Percentiles rank a stretch among this genome's conserved stretches.
Evolutionary conservation across 192 early-diverging fungal species (phyloP).

Genomic region (Obelidium mucronatum): DNA sequence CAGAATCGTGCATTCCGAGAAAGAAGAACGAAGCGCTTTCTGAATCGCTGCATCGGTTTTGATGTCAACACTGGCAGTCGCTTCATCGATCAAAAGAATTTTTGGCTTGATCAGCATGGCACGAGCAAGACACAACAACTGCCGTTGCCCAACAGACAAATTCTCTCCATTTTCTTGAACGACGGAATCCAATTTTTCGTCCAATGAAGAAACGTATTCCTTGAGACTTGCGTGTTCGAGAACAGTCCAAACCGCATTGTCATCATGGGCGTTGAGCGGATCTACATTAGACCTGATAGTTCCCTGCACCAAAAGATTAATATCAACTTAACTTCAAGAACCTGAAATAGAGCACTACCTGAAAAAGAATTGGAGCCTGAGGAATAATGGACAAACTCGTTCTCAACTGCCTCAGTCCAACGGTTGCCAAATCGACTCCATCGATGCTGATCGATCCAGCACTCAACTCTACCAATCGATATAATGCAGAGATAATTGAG

Average conservation of each 20-base stretch:
- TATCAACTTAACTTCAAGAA: no score
- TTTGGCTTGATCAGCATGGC: slow-evolving; percentile 43
- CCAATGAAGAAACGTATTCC: slow-evolving; percentile 29
- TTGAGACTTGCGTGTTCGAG: slow-evolving; percentile 56
- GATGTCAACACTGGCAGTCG: slow-evolving; percentile 59
- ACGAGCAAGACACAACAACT: slow-evolving; percentile 57
- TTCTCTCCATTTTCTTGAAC: slow-evolving; percentile 74
- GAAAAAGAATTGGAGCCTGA: slow-evolving; percentile 4
- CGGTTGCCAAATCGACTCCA: slow-evolving; percentile 33
- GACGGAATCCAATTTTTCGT: slow-evolving; percentile 43
- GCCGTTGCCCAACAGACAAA: slow-evolving; percentile 50
- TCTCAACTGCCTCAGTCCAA: slow-evolving; percentile 17
- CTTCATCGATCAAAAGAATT: slow-evolving; percentile 49
- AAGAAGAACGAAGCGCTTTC: slow-evolving; percentile 30
- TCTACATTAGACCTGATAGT: slow-evolving; percentile 23
- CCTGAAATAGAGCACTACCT: no score
- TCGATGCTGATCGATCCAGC: slow-evolving; percentile 67
- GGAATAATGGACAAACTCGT: slow-evolving; percentile 2
- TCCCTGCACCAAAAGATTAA: slow-evolving; percentile 9
- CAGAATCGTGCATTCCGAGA: slow-evolving; percentile 53
- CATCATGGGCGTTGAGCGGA: slow-evolving; percentile 3
- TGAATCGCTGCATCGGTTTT: slow-evolving; percentile 43
- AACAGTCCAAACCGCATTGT: slow-evolving; percentile 70
- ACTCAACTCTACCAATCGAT: slow-evolving; percentile 60
- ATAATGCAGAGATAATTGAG: slow-evolving; percentile 56